phyloP scores from a whole-genome alignment of 108 stramenopile genomes.

The Cyclostephanos tholiformis region DNA sequence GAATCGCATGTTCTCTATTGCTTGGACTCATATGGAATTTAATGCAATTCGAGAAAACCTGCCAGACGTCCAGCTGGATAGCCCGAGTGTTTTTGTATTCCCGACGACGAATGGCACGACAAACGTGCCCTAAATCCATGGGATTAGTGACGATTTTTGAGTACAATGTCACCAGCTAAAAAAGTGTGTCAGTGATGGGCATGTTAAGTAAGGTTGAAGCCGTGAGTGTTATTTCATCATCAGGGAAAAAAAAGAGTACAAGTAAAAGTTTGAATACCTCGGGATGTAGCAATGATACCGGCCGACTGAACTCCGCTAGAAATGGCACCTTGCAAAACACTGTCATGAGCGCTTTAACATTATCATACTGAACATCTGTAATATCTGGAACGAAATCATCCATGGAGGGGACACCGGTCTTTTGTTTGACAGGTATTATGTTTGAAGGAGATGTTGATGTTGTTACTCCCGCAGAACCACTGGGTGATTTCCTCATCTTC shows the following conservation, averaged over 20 bases:
- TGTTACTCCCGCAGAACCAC: conserved; percentile 19
- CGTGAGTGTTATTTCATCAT: neutral
- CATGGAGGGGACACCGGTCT: conserved; percentile 54
- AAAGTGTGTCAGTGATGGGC: neutral
- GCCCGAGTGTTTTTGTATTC: conserved; percentile 72
- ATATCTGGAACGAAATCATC: conserved; percentile 64
- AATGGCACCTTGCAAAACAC: conserved; percentile 87
- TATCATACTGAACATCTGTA: conserved; percentile 73
- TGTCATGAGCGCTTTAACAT: conserved; percentile 71
- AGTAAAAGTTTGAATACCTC: conserved; percentile 55
- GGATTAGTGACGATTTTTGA: conserved; percentile 86
- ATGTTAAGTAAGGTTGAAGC: conserved; percentile 1
- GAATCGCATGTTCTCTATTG: conserved; percentile 79
- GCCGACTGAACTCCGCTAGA: conserved; percentile 87
- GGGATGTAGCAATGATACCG: conserved; percentile 83
- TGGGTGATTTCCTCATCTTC: conserved; percentile 24
- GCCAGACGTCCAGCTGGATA: conserved; percentile 84
- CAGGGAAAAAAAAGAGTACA: neutral
- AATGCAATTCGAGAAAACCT: conserved; percentile 88
- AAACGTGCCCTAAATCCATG: conserved; percentile 80
- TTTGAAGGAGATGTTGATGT: conserved; percentile 18
- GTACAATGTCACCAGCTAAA: conserved; percentile 69
- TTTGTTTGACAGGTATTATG: conserved; percentile 18
- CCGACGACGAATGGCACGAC: conserved; percentile 75
- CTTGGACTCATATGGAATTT: conserved; percentile 81